Conservation (phyloP, 2,329 filamentous ascomycete genomes). For the Hymenoscyphus albidus region DNA sequence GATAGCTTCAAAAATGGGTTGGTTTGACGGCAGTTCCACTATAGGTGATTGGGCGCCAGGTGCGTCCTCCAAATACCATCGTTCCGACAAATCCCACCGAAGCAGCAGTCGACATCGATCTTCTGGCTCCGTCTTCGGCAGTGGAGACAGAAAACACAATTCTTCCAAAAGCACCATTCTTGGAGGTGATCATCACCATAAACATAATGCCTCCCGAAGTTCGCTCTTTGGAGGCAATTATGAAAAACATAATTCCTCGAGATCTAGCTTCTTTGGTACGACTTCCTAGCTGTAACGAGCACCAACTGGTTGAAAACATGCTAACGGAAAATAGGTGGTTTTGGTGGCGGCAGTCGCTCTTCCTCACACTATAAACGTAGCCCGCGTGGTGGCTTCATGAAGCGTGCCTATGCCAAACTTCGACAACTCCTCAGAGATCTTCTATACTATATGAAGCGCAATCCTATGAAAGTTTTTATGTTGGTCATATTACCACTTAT, state of each 20-base stretch:
- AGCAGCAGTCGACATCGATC: slow-evolving; percentile 16
- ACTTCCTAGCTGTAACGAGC: background rate
- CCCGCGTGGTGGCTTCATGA: slow-evolving; percentile 74
- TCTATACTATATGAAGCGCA: slow-evolving; percentile 72
- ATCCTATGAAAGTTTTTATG: slow-evolving; percentile 85
- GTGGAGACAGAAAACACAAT: slow-evolving; percentile 14
- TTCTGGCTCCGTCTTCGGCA: slow-evolving; percentile 19
- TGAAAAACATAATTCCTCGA: slow-evolving; percentile 31
- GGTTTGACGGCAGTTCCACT: slow-evolving; percentile 42
- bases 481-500: slow-evolving; percentile 84
- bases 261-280: slow-evolving; percentile 38
- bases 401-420: slow-evolving; percentile 69
- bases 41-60: slow-evolving; percentile 23
- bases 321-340: slow-evolving; percentile 12
- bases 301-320: background rate
- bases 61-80: slow-evolving; percentile 17
- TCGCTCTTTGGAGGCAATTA: slow-evolving; percentile 46
- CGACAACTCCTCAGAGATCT: slow-evolving; percentile 78
- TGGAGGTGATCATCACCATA: slow-evolving; percentile 23
- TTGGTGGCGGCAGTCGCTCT: slow-evolving; percentile 25
- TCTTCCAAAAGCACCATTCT: slow-evolving; percentile 37
- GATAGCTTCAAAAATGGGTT: slow-evolving; percentile 38
- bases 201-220: slow-evolving; percentile 41
- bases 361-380: slow-evolving; percentile 71
- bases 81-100: slow-evolving; percentile 26